Percentiles rank a stretch among this genome's conserved stretches.
These are phyloP conservation scores for Cutaneotrichosporon spelunceum DNA, from an alignment of 1,284 basidiomycete genomes.

Conservation along the genomic window DNA sequence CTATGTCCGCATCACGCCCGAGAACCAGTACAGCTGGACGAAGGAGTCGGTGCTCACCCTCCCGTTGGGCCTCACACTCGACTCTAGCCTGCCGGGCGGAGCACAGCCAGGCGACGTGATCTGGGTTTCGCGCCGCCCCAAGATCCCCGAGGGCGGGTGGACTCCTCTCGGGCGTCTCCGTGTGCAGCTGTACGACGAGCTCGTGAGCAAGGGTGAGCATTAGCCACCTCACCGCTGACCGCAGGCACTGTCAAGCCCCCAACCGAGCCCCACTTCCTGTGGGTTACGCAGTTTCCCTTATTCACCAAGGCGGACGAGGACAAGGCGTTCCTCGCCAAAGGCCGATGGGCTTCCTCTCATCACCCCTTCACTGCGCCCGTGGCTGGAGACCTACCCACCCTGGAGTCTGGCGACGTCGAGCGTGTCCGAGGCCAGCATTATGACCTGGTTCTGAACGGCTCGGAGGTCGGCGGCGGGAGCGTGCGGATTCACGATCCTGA, in stretches of 20 bases:
- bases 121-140: conserved; percentile 56
- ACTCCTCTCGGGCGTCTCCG: conserved; percentile 75
- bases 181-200: conserved; percentile 61
- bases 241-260: conserved; percentile 60
- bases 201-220: conserved; percentile 62
- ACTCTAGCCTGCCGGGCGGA: conserved; percentile 37
- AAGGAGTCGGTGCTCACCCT: conserved; percentile 41
- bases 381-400: conserved; percentile 71
- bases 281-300: conserved; percentile 93
- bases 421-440: conserved; percentile 90
- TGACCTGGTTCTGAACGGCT: conserved; percentile 91
- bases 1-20: conserved; percentile 43
- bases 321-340: conserved; percentile 77
- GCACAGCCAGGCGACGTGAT: conserved; percentile 55
- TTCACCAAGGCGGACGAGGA: conserved; percentile 85
- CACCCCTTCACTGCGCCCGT: conserved; percentile 97
- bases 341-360: conserved; percentile 85
- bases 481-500: conserved; percentile 84
- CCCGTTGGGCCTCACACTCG: conserved; percentile 40
- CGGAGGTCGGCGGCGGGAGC: conserved; percentile 89
- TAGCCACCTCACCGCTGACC: not conserved
- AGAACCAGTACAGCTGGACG: conserved; percentile 44
- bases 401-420: conserved; percentile 66
- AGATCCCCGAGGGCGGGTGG: conserved; percentile 68
- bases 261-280: conserved; percentile 73